Evolutionary conservation across 805 yeast species (phyloP).

Genomic region (Candida coquimbonensis): DNA sequence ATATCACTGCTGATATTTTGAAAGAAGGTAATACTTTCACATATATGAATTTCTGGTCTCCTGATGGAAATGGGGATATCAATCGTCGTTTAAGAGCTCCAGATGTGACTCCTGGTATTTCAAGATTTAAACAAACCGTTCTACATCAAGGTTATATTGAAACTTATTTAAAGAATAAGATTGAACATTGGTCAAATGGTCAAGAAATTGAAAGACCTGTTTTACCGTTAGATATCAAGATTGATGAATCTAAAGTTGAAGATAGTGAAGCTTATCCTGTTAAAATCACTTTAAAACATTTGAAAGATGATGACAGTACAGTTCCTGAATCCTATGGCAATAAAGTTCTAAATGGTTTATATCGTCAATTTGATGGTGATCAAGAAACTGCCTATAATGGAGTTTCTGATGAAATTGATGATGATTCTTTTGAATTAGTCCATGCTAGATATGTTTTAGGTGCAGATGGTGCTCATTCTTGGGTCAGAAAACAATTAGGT

Average conservation of each 20-base stretch:
- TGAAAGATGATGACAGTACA: background rate
- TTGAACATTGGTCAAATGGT: background rate
- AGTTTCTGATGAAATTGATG: background rate
- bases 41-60: background rate
- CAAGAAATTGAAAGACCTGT: background rate
- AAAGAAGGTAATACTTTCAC: background rate
- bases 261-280: background rate
- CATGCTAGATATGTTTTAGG: background rate
- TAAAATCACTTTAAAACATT: background rate
- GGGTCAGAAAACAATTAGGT: slow-evolving; percentile 1
- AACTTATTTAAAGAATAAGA: background rate
- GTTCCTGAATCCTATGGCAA: background rate
- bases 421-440: background rate
- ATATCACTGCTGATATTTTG: background rate
- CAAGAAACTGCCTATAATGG: background rate
- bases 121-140: background rate
- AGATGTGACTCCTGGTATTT: background rate
- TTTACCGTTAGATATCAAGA: background rate
- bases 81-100: background rate
- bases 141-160: slow-evolving; percentile 1
- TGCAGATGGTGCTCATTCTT: slow-evolving; percentile 1
- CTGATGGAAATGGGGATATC: background rate
- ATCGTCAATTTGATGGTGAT: slow-evolving; percentile 1
- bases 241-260: background rate
- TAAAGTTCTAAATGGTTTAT: background rate